A percentile compares a stretch with the other conserved stretches of the same genome.
Conservation (phyloP, 768 basidiomycete species). For the Kwoniella mangroviensis region DNA sequence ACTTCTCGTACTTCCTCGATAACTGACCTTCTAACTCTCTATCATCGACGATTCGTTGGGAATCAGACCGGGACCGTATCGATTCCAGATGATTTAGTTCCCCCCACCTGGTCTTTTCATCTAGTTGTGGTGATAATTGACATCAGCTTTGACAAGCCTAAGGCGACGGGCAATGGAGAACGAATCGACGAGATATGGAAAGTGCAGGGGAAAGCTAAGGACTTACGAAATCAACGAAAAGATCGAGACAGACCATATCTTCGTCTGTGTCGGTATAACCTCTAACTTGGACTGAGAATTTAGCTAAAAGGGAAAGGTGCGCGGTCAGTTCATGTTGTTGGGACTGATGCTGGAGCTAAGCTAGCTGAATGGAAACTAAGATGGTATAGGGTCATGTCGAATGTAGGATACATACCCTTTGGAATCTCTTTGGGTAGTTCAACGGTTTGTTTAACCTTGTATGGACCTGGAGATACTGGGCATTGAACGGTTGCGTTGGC, state of each 20-base stretch:
- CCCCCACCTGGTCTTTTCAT: constrained; percentile 30
- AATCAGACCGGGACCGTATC: too few relatives aligned
- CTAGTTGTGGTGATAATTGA: constrained; percentile 1
- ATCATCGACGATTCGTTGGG: too few relatives aligned
- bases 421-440: constrained; percentile 91
- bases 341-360: background rate
- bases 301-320: constrained; percentile 64
- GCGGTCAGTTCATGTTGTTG: background rate
- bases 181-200: background rate
- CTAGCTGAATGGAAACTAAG: too few relatives aligned
- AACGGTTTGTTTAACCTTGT: constrained; percentile 81
- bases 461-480: constrained; percentile 73
- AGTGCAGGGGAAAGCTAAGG: background rate
- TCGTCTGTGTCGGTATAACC: constrained; percentile 76
- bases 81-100: constrained; percentile 1
- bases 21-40: too few relatives aligned
- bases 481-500: constrained; percentile 80
- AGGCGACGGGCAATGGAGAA: background rate
- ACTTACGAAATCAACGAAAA: constrained; percentile 73
- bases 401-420: constrained; percentile 60
- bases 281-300: constrained; percentile 72
- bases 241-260: constrained; percentile 76
- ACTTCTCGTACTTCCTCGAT: background rate
- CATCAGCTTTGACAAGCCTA: background rate
- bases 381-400: background rate